Conservation (phyloP, 176 grass and related monocot genomes). For the Metroxylon sagu region DNA sequence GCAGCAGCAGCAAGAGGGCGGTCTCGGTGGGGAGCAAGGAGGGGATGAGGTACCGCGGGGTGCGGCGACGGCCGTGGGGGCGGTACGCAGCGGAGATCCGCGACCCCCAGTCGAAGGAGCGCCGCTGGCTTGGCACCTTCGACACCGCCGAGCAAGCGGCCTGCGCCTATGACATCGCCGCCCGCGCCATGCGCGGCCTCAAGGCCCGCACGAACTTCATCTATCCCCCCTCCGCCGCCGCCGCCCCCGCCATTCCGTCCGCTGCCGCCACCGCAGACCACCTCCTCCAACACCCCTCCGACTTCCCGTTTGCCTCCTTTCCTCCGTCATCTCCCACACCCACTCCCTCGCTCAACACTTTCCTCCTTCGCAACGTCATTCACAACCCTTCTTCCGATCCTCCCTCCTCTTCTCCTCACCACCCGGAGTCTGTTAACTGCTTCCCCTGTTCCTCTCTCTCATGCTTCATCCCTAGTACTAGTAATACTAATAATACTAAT, state of each 20-base stretch:
- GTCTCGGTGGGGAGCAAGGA: background rate
- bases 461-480: background rate
- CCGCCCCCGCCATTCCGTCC: too few relatives aligned
- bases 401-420: constrained; percentile 19
- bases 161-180: constrained; percentile 89
- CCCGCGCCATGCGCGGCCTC: constrained; percentile 78
- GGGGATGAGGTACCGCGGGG: constrained; percentile 62
- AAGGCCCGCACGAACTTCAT: constrained; percentile 98
- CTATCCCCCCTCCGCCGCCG: background rate
- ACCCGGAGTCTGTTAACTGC: background rate
- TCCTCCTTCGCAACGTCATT: constrained; percentile 45
- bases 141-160: constrained; percentile 97
- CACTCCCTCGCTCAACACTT: constrained; percentile 14
- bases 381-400: background rate
- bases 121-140: constrained; percentile 91
- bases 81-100: constrained; percentile 93
- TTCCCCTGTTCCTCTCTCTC: background rate
- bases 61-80: constrained; percentile 87
- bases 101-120: constrained; percentile 77
- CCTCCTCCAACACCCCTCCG: background rate
- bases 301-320: constrained; percentile 31
- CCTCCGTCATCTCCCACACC: background rate
- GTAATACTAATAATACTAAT: too few relatives aligned
- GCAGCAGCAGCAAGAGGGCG: constrained; percentile 11
- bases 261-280: constrained; percentile 6